Evolutionary conservation across 2,329 filamentous ascomycete species (phyloP).

Genomic region (Coniochaeta ligniaria): DNA sequence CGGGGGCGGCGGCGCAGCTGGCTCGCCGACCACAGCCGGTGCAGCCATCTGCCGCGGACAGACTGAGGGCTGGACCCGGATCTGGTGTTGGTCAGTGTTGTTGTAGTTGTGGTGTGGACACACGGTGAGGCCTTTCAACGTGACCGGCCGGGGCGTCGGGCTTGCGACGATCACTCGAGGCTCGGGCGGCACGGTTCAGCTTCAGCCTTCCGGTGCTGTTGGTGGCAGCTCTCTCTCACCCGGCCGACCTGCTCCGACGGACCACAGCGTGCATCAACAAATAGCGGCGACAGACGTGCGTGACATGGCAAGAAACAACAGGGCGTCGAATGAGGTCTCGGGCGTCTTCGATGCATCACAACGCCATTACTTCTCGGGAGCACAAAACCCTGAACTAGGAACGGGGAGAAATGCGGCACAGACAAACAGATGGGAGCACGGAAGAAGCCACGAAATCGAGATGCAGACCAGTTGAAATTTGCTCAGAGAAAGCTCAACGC

Average conservation of each 20-base stretch:
- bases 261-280: slow-evolving; percentile 16
- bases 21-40: neutral
- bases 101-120: neutral
- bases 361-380: slow-evolving; percentile 11
- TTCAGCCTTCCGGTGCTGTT: slow-evolving; percentile 7
- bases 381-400: neutral
- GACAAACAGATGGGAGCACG: slow-evolving; percentile 4
- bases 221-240: slow-evolving; percentile 11
- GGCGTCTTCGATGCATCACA: slow-evolving; percentile 16
- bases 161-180: slow-evolving; percentile 1
- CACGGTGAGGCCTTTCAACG: neutral
- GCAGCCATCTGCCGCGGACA: neutral
- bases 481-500: neutral
- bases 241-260: slow-evolving; percentile 11
- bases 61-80: neutral
- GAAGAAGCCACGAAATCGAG: neutral
- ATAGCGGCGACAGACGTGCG: slow-evolving; percentile 10
- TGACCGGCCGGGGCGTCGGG: neutral
- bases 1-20: neutral
- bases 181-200: slow-evolving; percentile 1
- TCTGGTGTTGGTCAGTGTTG: neutral
- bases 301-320: slow-evolving; percentile 13
- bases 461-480: neutral
- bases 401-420: neutral
- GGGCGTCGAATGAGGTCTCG: slow-evolving; percentile 4